These are phyloP conservation scores for Vickermania spadyakhi DNA, from an alignment of 208 protist species.

Conservation along the genomic window DNA sequence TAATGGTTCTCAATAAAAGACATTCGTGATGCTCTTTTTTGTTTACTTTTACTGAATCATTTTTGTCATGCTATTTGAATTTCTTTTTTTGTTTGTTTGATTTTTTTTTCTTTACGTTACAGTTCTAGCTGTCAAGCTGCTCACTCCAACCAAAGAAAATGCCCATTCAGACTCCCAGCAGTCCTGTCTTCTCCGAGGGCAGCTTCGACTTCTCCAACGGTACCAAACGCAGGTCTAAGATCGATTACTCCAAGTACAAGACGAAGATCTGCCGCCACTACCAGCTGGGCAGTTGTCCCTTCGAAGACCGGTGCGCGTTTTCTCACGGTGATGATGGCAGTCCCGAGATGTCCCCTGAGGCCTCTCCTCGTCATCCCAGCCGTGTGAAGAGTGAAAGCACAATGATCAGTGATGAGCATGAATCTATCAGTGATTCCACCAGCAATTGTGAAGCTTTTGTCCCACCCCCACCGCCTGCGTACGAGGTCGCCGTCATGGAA, in stretches of 20 bases:
- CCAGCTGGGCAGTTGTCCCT: slow-evolving; percentile 57
- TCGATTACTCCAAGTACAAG: slow-evolving; percentile 81
- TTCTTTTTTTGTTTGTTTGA: not conserved
- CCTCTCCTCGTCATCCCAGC: slow-evolving; percentile 3
- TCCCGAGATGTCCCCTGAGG: slow-evolving; percentile 10
- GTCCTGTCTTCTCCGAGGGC: slow-evolving; percentile 2
- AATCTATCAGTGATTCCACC: not conserved
- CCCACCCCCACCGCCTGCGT: not conserved
- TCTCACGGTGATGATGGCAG: slow-evolving; percentile 51
- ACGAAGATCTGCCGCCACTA: slow-evolving; percentile 87
- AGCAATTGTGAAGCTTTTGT: slow-evolving; percentile 1
- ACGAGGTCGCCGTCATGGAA: slow-evolving; percentile 3
- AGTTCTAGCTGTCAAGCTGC: slow-evolving; percentile 1
- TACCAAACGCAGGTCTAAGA: slow-evolving; percentile 29
- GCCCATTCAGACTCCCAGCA: not conserved
- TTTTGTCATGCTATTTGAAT: not conserved
- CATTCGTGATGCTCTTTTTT: not conserved
- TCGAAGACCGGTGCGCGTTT: slow-evolving; percentile 79
- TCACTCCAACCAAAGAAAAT: slow-evolving; percentile 1
- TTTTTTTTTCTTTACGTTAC: not conserved
- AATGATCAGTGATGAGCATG: slow-evolving; percentile 1
- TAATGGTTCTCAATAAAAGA: not conserved
- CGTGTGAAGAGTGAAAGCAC: not conserved
- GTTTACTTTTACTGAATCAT: not conserved
- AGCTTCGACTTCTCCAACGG: slow-evolving; percentile 8